phyloP scores from a whole-genome alignment of 192 early-diverging fungal genomes.

The Coemansia sp. region DNA sequence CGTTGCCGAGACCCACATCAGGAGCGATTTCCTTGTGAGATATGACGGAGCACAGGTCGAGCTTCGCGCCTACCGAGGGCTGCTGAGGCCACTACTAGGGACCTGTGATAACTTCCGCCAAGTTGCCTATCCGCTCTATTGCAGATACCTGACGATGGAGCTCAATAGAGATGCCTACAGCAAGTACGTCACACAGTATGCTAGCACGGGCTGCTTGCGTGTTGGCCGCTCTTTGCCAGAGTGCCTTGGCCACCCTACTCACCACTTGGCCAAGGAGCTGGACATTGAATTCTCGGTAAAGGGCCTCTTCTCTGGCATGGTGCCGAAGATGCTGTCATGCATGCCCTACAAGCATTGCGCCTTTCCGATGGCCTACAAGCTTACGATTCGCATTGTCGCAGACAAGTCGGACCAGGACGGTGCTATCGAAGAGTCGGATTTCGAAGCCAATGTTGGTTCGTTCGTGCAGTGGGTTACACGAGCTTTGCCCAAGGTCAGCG shows the following conservation, averaged over 20 bases:
- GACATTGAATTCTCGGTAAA: not conserved
- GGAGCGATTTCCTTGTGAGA: too few relatives aligned
- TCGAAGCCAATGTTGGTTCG: not conserved
- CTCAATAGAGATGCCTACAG: not conserved
- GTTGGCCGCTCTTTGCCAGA: not conserved
- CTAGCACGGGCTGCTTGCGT: not conserved
- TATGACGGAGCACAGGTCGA: not conserved
- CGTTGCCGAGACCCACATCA: not conserved
- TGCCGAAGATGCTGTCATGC: not conserved
- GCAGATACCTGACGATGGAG: not conserved
- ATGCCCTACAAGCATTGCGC: not conserved
- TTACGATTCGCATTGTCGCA: not conserved
- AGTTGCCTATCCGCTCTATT: not conserved
- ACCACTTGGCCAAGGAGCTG: not conserved
- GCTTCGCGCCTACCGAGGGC: not conserved
- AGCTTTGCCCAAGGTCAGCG: not conserved
- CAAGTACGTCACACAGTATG: not conserved
- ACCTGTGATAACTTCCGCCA: not conserved
- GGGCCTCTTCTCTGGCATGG: not conserved
- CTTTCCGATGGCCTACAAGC: not conserved
- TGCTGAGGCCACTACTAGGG: not conserved
- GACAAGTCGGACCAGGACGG: not conserved
- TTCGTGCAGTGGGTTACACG: not conserved
- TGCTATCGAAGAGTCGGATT: not conserved
- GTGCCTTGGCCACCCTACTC: not conserved